These are phyloP conservation scores for Clonostachys rhizophaga DNA, from an alignment of 2,329 filamentous ascomycete species.

Conservation along the genomic window DNA sequence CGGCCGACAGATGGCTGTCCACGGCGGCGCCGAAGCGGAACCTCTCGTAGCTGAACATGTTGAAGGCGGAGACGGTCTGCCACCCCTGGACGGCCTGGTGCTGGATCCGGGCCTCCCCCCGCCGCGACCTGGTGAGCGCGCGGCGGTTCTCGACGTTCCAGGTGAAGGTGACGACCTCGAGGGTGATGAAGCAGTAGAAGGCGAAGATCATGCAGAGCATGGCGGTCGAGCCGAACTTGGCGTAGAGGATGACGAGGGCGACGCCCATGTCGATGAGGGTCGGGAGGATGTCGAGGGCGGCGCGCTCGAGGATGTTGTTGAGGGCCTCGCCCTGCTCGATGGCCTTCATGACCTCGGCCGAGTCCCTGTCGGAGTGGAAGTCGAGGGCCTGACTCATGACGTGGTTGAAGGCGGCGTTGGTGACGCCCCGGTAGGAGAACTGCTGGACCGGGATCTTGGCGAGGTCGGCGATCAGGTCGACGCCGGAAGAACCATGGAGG, in stretches of 20 bases:
- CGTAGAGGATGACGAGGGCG: conserved; percentile 56
- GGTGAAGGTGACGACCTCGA: conserved; percentile 24
- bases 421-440: conserved; percentile 47
- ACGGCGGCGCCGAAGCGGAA: conserved; percentile 48
- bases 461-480: conserved; percentile 11
- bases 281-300: conserved; percentile 56
- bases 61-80: conserved; percentile 56
- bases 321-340: conserved; percentile 60
- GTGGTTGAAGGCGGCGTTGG: conserved; percentile 58
- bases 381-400: conserved; percentile 67
- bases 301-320: conserved; percentile 52
- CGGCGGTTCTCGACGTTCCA: conserved; percentile 31
- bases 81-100: conserved; percentile 53
- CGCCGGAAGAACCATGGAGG: conserved; percentile 2
- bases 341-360: conserved; percentile 59
- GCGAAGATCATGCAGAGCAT: conserved; percentile 26
- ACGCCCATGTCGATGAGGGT: conserved; percentile 58
- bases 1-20: conserved; percentile 15
- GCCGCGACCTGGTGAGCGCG: conserved; percentile 27
- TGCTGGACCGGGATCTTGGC: conserved; percentile 26
- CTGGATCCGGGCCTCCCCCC: conserved; percentile 45
- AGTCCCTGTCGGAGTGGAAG: conserved; percentile 63
- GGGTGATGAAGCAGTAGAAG: conserved; percentile 6
- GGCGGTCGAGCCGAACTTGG: conserved; percentile 59
- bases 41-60: conserved; percentile 53